Percentiles rank a stretch among this genome's conserved stretches.
These are phyloP conservation scores for Lyophyllum decastes DNA, from an alignment of 768 basidiomycete species.

Conservation along the genomic window DNA sequence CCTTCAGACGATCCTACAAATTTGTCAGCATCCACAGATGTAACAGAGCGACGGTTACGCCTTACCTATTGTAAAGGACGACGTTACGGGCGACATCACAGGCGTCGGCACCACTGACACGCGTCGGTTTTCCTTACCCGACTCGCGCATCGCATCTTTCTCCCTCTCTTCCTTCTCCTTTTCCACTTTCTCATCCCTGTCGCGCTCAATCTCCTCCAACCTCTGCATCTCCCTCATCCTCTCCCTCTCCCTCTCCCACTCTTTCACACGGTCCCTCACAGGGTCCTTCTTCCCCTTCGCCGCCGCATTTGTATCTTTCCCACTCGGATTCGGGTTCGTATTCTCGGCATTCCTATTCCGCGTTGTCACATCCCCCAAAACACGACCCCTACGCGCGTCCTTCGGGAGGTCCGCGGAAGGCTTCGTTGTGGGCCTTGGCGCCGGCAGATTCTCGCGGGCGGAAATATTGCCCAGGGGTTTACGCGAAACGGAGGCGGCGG, in stretches of 20 bases:
- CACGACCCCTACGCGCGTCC: conserved; percentile 28
- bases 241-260: conserved; percentile 76
- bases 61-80: conserved; percentile 18
- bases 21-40: background rate
- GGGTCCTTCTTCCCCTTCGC: conserved; percentile 38
- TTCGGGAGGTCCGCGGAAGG: conserved; percentile 14
- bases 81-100: conserved; percentile 5
- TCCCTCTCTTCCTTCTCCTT: conserved; percentile 29
- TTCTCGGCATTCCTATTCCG: conserved; percentile 26
- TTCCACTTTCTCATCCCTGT: conserved; percentile 44
- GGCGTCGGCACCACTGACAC: conserved; percentile 3
- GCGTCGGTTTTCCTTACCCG: conserved; percentile 21
- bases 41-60: background rate
- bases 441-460: conserved; percentile 26
- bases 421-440: conserved; percentile 6
- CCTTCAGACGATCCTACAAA: conserved; percentile 5
- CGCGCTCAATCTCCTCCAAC: conserved; percentile 57
- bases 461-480: conserved; percentile 32
- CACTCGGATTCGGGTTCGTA: background rate
- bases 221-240: conserved; percentile 69
- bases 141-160: conserved; percentile 14
- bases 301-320: conserved; percentile 3
- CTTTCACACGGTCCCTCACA: conserved; percentile 63
- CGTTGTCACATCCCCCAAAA: conserved; percentile 39
- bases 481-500: conserved; percentile 25